A percentile compares a stretch with the other conserved stretches of the same genome.
These are phyloP conservation scores for Claviceps spartinae DNA, from an alignment of 2,329 filamentous ascomycete species.

Conservation along the genomic window DNA sequence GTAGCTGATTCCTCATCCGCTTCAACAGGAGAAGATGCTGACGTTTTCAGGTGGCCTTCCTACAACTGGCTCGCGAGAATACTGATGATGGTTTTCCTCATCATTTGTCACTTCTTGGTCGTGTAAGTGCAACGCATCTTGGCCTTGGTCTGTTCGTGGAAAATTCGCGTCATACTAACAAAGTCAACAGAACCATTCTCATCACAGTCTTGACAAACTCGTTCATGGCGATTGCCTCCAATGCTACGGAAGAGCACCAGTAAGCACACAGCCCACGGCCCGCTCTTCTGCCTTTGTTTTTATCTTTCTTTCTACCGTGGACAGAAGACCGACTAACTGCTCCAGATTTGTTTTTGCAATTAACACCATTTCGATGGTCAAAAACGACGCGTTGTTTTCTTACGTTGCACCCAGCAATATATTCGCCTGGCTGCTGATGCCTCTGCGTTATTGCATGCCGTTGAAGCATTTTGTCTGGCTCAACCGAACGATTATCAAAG, in stretches of 20 bases:
- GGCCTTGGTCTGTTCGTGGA: too few relatives aligned
- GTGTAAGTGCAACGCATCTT: constrained; percentile 37
- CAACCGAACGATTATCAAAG: constrained; percentile 83
- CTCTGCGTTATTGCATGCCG: constrained; percentile 66
- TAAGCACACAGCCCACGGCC: constrained; percentile 18
- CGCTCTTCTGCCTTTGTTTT: not conserved
- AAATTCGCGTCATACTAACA: not conserved
- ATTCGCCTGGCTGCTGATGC: constrained; percentile 78
- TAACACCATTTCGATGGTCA: constrained; percentile 96
- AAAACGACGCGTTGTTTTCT: constrained; percentile 91
- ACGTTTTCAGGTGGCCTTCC: constrained; percentile 39
- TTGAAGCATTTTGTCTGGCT: constrained; percentile 70
- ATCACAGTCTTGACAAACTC: constrained; percentile 95
- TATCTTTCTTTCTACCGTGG: not conserved
- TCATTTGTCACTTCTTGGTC: constrained; percentile 90
- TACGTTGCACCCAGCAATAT: constrained; percentile 89
- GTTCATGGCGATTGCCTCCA: constrained; percentile 89
- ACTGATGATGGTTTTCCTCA: constrained; percentile 69
- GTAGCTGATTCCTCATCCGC: constrained; percentile 12
- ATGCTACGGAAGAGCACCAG: constrained; percentile 83
- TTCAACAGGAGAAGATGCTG: not conserved
- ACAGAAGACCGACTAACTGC: constrained; percentile 5
- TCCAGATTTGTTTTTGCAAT: constrained; percentile 75
- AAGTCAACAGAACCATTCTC: constrained; percentile 55
- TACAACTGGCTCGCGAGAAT: constrained; percentile 69